Evolutionary conservation across 164 flowering plant genomes (phyloP).

Genomic region (Nymphaea thermarum): DNA sequence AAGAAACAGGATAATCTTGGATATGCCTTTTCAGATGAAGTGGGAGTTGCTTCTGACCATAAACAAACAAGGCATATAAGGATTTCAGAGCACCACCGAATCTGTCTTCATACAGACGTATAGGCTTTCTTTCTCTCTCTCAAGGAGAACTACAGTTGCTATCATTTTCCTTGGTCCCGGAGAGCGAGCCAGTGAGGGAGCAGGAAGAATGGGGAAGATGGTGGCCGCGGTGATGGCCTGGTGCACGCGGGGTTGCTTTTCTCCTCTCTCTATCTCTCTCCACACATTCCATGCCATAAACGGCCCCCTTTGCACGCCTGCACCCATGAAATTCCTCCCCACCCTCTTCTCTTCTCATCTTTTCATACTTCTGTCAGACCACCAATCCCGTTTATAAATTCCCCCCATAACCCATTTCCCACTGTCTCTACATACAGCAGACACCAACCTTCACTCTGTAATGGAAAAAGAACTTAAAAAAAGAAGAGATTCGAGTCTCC

Average conservation of each 20-base stretch:
- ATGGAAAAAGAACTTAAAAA: no score
- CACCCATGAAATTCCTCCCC: background rate
- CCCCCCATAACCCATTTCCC: background rate
- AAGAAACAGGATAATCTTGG: no score
- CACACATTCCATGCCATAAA: background rate
- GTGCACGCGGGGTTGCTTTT: background rate
- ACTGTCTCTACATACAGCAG: background rate
- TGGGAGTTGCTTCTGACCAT: no score
- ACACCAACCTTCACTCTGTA: no score
- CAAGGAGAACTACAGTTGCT: no score
- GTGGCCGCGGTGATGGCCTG: background rate
- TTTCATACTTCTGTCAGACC: background rate
- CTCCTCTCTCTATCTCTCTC: background rate
- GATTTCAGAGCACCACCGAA: no score
- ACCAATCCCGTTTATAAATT: background rate
- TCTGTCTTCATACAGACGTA: no score
- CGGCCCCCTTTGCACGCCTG: background rate
- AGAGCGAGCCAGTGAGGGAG: background rate
- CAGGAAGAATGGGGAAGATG: background rate
- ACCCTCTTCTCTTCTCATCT: background rate
- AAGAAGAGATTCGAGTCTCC: background rate
- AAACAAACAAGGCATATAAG: no score
- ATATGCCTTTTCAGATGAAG: no score
- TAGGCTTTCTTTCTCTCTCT: no score
- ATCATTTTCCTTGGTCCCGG: no score